Base-by-base conservation (phyloP, 2,329 filamentous ascomycete genomes). In the Rhynchosporium graminicola region DNA sequence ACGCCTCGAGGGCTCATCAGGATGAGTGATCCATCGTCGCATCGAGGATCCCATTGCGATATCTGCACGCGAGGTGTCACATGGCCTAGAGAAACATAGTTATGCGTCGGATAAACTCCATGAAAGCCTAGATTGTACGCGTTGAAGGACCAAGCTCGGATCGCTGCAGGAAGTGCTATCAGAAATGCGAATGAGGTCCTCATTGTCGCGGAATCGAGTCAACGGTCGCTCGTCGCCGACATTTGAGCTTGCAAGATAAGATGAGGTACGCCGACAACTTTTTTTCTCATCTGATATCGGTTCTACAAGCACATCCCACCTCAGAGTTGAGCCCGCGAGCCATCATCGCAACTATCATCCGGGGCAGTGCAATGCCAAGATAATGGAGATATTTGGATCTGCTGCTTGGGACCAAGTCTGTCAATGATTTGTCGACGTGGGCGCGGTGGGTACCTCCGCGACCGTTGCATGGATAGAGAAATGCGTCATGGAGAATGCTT, bases 1-100 rank as follows among this genome's bases (percentile, higher is more conserved):
- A 43, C 45, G 6, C 66, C 66, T 43, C 66, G 57, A 36, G 62
- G 64, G 33, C 51, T 66, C 38, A 68, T 38, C 6, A 68, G 60
- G 20, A 65, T 47, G 36, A 62, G 52, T 13, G 45, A 59, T 12
- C 57, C 33, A 43, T 65, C 56, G n/a, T 57, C 61, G 45, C 61
- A 67, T 58, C 52, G 29, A n/a, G 48, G 28, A 55, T 62, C 59
- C 63, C 63, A 65, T 47, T 61, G 50, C 36, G 56, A 28, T 26
- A 63, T 59, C 28, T 60, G 58, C 3, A 62, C 56, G 15, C 46
- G 31, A 28, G 65, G 65, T 3, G 63, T 47, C 29, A 31, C n/a
- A 2, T 59, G 48, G 29, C 50, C 55, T 20, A 63, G 47, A 43
- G 65, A 60, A 12, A 60, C 61, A 54, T 62, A 66, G 20, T 59